phyloP scores from a whole-genome alignment of 2,329 filamentous ascomycete genomes.

The Aspergillus felis region DNA sequence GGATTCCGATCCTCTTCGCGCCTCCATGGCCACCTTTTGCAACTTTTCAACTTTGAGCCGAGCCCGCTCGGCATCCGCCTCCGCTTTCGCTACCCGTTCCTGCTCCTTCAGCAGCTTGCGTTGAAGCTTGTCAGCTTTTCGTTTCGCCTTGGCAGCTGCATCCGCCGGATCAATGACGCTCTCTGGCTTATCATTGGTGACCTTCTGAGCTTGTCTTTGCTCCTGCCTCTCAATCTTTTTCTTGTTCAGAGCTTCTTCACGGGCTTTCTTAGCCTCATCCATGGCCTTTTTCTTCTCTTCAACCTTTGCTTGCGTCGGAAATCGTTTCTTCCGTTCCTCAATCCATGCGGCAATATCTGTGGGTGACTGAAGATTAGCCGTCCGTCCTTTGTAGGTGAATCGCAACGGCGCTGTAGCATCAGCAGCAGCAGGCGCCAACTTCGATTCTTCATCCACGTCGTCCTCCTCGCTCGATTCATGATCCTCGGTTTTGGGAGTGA shows the following conservation, averaged over 20 bases:
- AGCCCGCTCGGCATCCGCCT: conserved; percentile 40
- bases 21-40: conserved; percentile 21
- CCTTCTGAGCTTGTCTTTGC: conserved; percentile 27
- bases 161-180: conserved; percentile 25
- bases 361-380: conserved; percentile 50
- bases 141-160: conserved; percentile 34
- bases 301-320: conserved; percentile 69
- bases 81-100: conserved; percentile 42
- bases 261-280: conserved; percentile 58
- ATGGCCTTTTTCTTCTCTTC: conserved; percentile 60
- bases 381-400: conserved; percentile 56
- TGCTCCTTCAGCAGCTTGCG: conserved; percentile 64
- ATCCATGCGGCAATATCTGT: conserved; percentile 77
- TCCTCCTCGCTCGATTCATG: conserved; percentile 46
- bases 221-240: conserved; percentile 38
- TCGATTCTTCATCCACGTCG: conserved; percentile 44
- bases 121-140: conserved; percentile 40
- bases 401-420: conserved; percentile 32
- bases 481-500: conserved; percentile 45
- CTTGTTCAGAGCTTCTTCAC: conserved; percentile 36
- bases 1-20: not conserved
- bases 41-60: conserved; percentile 32
- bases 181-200: conserved; percentile 27
- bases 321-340: conserved; percentile 73
- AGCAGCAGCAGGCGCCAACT: conserved; percentile 27